A percentile compares a stretch with the other conserved stretches of the same genome.
Evolutionary conservation across 1,284 basidiomycete genomes (phyloP).

Genomic region (Cryptococcus depauperatus): DNA sequence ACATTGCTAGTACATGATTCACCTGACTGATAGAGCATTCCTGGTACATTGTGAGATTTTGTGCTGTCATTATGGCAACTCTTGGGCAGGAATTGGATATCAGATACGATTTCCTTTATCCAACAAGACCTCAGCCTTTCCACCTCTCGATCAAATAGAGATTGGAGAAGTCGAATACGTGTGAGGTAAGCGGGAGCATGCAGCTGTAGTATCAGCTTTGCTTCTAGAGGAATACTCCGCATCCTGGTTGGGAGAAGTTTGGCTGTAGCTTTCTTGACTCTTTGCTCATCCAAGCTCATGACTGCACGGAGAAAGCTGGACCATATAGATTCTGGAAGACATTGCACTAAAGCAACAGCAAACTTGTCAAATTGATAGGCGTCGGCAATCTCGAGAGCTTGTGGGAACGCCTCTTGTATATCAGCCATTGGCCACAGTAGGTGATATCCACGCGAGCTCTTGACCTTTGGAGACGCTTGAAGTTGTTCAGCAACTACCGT

Average conservation of each 20-base stretch:
- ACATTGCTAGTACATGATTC: too few species aligned
- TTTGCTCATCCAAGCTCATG: background rate
- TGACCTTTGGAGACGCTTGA: background rate
- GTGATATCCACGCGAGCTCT: background rate
- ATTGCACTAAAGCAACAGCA: background rate
- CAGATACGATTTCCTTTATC: too few species aligned
- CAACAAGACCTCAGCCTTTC: too few species aligned
- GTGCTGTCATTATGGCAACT: too few species aligned
- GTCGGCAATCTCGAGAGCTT: constrained; percentile 2
- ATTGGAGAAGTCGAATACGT: background rate
- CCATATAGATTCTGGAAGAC: background rate
- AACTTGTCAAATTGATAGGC: constrained; percentile 1
- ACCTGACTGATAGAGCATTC: too few species aligned
- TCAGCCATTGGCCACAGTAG: background rate
- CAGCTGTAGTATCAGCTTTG: background rate
- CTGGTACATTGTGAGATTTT: too few species aligned
- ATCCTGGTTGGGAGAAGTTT: background rate
- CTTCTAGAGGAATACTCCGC: background rate
- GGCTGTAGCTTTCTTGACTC: background rate
- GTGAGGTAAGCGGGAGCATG: background rate
- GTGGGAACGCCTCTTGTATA: background rate
- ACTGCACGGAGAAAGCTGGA: background rate
- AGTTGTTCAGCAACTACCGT: background rate
- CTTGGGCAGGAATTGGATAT: too few species aligned
- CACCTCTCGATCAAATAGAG: too few species aligned